Base-by-base conservation (phyloP, 805 yeast genomes). In the Sungouiozyma ichnusensis region DNA sequence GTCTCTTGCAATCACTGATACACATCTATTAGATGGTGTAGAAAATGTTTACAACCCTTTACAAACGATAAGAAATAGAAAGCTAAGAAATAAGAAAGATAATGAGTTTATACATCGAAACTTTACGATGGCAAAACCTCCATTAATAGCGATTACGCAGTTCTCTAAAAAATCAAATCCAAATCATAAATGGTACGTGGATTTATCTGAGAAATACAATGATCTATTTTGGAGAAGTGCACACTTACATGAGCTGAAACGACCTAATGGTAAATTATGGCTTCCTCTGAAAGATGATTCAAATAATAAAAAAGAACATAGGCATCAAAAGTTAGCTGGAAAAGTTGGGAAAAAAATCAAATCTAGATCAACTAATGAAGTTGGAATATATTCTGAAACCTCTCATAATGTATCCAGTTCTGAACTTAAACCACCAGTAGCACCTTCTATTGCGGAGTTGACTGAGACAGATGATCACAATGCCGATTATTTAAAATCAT, bases 41-140 rank as follows among this genome's bases (percentile, higher is more conserved):
- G 85, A 79, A 43, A 84, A 81, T 2, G 72, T 74, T 3, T 86
- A 79, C 65, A 86, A 86, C 55, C 95, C 95, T 3, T 64, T 86
- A 36, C 95, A 85, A 60, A 72, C 79, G n/a, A 76, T 86, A 20
- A 65, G 96, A 43, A 81, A 85, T 60, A 68, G 95, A 44, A 69
- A 68, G 49, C 55, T 80, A 3, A 60, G 84, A 41, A 69, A 71
- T 44, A 72, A 72, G 50, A 64, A 73, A 50, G 69, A 68, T 39
- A 54, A 54, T 14, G 52, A 48, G 42, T 16, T 40, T 8, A 63
- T 64, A 17, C 63, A 65, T 31, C 67, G 70, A 33, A 64, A 67
- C 3, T 53, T 73, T 11, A 59, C 70, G 1, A 58, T 72, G 20
- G 69, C 72, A 42, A 66, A 72, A 7, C 57, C 78, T 4, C 83